A percentile compares a stretch with the other conserved stretches of the same genome.
phyloP scores from a whole-genome alignment of 495 filamentous ascomycete genomes.

The Aspergillus panamensis region DNA sequence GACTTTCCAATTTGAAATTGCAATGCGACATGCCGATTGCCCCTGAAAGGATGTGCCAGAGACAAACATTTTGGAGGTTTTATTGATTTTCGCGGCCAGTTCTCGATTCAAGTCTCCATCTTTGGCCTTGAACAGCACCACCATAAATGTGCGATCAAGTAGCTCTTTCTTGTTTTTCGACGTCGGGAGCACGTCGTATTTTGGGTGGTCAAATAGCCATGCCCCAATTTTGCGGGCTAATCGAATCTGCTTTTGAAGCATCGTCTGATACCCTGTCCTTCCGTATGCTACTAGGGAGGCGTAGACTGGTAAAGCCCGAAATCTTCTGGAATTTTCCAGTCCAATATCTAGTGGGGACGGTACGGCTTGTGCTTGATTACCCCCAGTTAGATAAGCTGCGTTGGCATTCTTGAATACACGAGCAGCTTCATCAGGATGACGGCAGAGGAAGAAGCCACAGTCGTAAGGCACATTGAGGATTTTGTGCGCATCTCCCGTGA shows the following conservation, averaged over 20 bases:
- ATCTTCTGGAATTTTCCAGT: constrained; percentile 86
- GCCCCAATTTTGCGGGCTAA: constrained; percentile 65
- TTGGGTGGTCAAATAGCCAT: constrained; percentile 53
- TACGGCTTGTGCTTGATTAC: constrained; percentile 42
- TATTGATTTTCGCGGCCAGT: constrained; percentile 69
- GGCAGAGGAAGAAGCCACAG: constrained; percentile 82
- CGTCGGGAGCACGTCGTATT: constrained; percentile 65
- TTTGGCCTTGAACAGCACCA: constrained; percentile 77
- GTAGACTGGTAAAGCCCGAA: constrained; percentile 86
- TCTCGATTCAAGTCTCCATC: constrained; percentile 60
- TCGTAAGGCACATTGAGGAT: constrained; percentile 96
- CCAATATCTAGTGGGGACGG: constrained; percentile 84
- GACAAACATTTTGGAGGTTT: constrained; percentile 71
- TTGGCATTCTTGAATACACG: constrained; percentile 79
- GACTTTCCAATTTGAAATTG: constrained; percentile 76
- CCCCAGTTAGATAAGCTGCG: constrained; percentile 71
- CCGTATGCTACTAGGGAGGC: constrained; percentile 76
- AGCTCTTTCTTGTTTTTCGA: constrained; percentile 30
- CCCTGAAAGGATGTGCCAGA: constrained; percentile 77
- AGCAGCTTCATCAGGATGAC: constrained; percentile 51
- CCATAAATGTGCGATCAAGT: constrained; percentile 60
- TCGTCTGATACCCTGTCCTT: constrained; percentile 59
- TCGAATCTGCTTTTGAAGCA: constrained; percentile 67
- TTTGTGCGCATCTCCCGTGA: constrained; percentile 85
- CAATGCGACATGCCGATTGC: constrained; percentile 68